Conservation (phyloP, 139 green algal genomes). For the Tetraselmis striata region DNA sequence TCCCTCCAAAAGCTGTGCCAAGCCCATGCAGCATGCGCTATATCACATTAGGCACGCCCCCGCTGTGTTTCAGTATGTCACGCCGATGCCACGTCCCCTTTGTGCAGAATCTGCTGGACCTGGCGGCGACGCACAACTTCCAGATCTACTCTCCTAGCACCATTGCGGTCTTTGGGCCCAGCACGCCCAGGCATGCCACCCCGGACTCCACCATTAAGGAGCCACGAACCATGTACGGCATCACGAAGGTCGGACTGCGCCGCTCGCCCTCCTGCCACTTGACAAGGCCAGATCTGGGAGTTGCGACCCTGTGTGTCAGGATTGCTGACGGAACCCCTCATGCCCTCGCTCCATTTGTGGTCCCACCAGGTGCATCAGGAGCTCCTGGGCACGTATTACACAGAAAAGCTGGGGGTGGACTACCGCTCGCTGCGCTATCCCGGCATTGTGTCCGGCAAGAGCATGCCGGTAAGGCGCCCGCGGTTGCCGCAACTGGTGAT, state of each 20-base stretch:
- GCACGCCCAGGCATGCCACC: slow-evolving; percentile 39
- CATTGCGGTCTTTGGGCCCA: slow-evolving; percentile 65
- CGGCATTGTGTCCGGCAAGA: slow-evolving; percentile 52
- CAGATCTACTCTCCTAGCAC: slow-evolving; percentile 52
- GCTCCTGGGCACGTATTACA: slow-evolving; percentile 56
- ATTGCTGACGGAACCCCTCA: too few species aligned
- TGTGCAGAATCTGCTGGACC: slow-evolving; percentile 38
- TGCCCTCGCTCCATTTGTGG: too few species aligned
- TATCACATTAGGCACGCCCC: too few species aligned
- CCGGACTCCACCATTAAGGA: slow-evolving; percentile 51
- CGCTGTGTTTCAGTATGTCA: too few species aligned
- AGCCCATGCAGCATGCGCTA: too few species aligned
- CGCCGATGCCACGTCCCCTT: too few species aligned
- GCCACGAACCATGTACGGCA: slow-evolving; percentile 65
- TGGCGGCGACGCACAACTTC: slow-evolving; percentile 26
- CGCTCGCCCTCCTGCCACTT: too few species aligned
- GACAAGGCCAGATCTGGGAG: too few species aligned
- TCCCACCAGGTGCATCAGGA: slow-evolving; percentile 42
- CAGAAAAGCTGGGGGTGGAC: slow-evolving; percentile 47
- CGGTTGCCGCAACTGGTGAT: background rate
- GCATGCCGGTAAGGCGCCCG: background rate
- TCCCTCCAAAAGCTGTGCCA: too few species aligned
- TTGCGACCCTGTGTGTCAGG: too few species aligned
- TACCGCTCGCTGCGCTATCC: slow-evolving; percentile 59
- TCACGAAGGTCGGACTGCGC: slow-evolving; percentile 56